These are phyloP conservation scores for Podaxis mareebaensis DNA, from an alignment of 768 basidiomycete genomes.

Conservation along the genomic window DNA sequence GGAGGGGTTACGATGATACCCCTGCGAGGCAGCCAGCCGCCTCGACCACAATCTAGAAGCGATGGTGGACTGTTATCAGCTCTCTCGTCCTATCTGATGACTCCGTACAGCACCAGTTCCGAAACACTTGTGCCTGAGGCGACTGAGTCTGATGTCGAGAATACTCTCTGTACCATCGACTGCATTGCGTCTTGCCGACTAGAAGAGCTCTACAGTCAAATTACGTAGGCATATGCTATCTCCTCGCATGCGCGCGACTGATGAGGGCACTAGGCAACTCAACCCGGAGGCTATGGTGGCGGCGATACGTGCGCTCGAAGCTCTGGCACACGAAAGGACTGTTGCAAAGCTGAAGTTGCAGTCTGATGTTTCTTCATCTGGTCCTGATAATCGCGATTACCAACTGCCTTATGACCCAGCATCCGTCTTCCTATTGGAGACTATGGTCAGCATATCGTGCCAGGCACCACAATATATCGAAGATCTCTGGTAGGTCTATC, in stretches of 20 bases:
- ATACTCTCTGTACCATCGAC: slow-evolving; percentile 92
- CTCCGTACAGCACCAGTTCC: slow-evolving; percentile 78
- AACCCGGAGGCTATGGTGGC: slow-evolving; percentile 80
- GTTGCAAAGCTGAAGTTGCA: slow-evolving; percentile 75
- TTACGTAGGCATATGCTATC: slow-evolving; percentile 63
- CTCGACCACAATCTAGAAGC: slow-evolving; percentile 58
- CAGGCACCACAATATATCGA: slow-evolving; percentile 77
- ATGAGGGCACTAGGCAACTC: slow-evolving; percentile 55
- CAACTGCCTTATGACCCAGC: slow-evolving; percentile 92
- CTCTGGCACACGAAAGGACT: slow-evolving; percentile 87
- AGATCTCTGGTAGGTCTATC: slow-evolving; percentile 75
- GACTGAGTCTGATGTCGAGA: slow-evolving; percentile 91
- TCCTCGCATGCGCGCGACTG: slow-evolving; percentile 5
- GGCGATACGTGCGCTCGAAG: slow-evolving; percentile 83
- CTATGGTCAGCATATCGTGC: slow-evolving; percentile 87
- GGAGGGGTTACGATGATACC: slow-evolving; percentile 95
- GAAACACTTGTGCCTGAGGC: slow-evolving; percentile 84
- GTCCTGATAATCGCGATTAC: slow-evolving; percentile 43
- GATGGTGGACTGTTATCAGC: slow-evolving; percentile 95
- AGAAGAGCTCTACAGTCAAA: slow-evolving; percentile 92
- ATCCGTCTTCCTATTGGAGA: slow-evolving; percentile 91
- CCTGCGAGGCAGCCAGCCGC: slow-evolving; percentile 71
- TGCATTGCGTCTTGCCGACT: slow-evolving; percentile 92
- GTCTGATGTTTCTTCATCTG: slow-evolving; percentile 54
- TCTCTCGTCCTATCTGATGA: slow-evolving; percentile 94